Evolutionary conservation across 2,329 filamentous ascomycete genomes (phyloP).

Genomic region (Beauveria varroae): DNA sequence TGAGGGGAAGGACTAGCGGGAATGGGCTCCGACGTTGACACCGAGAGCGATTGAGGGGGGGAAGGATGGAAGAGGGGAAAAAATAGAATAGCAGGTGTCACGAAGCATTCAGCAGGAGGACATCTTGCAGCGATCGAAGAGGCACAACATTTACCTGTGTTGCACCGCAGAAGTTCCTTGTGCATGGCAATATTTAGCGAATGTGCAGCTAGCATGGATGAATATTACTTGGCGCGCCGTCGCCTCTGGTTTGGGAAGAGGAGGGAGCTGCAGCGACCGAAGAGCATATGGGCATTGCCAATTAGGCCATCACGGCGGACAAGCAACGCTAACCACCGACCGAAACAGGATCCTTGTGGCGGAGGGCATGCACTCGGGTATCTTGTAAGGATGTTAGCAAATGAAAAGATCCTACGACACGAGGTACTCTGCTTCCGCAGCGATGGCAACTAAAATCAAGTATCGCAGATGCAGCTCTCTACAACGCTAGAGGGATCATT

Average conservation of each 20-base stretch:
- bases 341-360: no score
- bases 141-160: background rate
- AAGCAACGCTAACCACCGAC: background rate
- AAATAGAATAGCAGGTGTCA: background rate
- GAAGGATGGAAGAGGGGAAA: background rate
- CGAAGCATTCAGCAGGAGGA: background rate
- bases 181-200: background rate
- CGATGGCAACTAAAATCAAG: no score
- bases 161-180: background rate
- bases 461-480: no score
- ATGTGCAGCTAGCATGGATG: background rate
- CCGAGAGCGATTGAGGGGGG: background rate
- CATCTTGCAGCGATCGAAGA: constrained; percentile 7
- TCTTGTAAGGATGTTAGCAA: no score
- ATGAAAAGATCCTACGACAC: no score
- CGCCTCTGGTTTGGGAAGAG: background rate
- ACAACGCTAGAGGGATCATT: no score
- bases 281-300: background rate
- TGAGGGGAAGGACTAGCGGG: background rate
- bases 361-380: no score
- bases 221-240: background rate
- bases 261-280: background rate
- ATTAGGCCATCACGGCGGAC: background rate
- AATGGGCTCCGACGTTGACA: background rate
- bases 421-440: no score